These are phyloP conservation scores for Candida schatavii DNA, from an alignment of 805 yeast genomes.

Conservation along the genomic window DNA sequence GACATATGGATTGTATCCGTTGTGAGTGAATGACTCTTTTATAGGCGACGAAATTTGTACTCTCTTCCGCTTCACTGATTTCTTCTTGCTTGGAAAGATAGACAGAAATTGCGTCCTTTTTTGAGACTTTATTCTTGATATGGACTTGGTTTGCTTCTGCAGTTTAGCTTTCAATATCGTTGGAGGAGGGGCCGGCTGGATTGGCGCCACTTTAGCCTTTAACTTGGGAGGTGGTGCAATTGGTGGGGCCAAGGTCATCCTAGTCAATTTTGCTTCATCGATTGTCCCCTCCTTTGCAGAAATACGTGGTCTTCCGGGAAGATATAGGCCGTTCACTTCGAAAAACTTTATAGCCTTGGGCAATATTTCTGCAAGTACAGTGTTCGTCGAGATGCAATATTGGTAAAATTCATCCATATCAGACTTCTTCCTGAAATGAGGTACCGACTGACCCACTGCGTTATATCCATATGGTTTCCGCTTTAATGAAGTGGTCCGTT, in stretches of 20 bases:
- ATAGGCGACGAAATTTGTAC: conserved; percentile 17
- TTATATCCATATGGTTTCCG: conserved; percentile 15
- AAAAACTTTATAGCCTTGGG: conserved; percentile 28
- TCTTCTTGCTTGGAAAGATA: neutral
- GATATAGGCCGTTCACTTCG: conserved; percentile 16
- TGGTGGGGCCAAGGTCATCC: neutral
- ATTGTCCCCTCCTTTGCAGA: neutral
- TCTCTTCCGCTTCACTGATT: neutral
- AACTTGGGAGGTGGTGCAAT: neutral
- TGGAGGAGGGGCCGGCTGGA: neutral
- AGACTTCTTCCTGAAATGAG: conserved; percentile 19
- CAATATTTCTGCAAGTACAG: conserved; percentile 24
- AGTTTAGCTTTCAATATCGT: neutral
- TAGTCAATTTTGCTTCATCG: neutral
- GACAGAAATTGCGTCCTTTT: neutral
- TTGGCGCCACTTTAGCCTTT: neutral
- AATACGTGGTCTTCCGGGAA: conserved; percentile 11
- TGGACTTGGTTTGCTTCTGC: neutral
- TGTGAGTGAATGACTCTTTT: conserved; percentile 14
- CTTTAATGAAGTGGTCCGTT: conserved; percentile 31
- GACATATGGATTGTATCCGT: conserved; percentile 5
- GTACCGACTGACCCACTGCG: conserved; percentile 10
- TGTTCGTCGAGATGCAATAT: conserved; percentile 11
- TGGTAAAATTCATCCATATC: conserved; percentile 21
- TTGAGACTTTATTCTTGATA: neutral